A percentile compares a stretch with the other conserved stretches of the same genome.
phyloP scores from a whole-genome alignment of 768 basidiomycete species.

The Phylloporus sp. region DNA sequence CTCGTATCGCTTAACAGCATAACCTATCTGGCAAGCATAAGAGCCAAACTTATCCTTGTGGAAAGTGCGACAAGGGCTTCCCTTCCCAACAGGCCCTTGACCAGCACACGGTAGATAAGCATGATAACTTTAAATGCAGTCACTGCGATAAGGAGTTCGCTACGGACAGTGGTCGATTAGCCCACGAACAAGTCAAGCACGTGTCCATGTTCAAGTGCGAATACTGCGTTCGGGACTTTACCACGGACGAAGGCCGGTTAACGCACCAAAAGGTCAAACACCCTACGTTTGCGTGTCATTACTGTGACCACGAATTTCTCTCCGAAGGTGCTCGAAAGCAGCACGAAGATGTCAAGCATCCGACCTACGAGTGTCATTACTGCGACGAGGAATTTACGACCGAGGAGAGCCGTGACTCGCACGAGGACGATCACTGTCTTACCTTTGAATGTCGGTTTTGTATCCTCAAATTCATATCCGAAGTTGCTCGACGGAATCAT shows the following conservation, averaged over 20 bases:
- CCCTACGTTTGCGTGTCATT: conserved; percentile 5
- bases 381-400: conserved; percentile 3
- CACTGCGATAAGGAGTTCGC: neutral
- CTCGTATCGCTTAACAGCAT: conserved; percentile 9
- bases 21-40: conserved; percentile 8
- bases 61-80: conserved; percentile 3
- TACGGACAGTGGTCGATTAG: neutral
- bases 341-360: too few relatives aligned
- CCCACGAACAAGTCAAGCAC: neutral
- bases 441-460: conserved; percentile 13
- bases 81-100: conserved; percentile 9
- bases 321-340: neutral
- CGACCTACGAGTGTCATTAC: conserved; percentile 1
- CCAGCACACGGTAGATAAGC: conserved; percentile 11
- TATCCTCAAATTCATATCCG: conserved; percentile 3
- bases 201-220: too few relatives aligned
- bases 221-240: conserved; percentile 7
- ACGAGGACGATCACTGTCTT: neutral
- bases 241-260: neutral
- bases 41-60: conserved; percentile 5
- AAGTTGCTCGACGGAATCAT: conserved; percentile 7
- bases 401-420: neutral
- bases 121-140: conserved; percentile 8
- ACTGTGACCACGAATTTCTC: neutral
- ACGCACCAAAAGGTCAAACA: neutral